Conservation (phyloP, 2,329 filamentous ascomycete genomes). For the Aureobasidium sp. region DNA sequence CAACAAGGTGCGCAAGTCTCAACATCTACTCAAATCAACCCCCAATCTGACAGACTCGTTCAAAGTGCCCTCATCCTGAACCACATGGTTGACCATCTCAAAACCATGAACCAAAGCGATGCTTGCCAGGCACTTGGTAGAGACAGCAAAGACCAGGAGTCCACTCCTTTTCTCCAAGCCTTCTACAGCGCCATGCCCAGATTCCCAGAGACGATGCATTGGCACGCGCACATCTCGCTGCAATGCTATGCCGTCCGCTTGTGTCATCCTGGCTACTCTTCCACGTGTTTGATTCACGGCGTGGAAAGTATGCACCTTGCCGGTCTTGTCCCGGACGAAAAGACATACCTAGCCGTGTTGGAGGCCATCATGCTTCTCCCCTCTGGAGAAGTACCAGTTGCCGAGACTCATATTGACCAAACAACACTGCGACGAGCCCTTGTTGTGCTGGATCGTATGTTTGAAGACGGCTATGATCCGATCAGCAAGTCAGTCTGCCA, state of each 20-base stretch:
- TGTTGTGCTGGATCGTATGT: constrained; percentile 34
- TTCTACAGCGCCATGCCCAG: constrained; percentile 29
- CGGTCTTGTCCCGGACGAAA: constrained; percentile 27
- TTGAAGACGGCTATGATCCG: constrained; percentile 32
- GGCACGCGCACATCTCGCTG: constrained; percentile 28
- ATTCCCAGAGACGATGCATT: constrained; percentile 24
- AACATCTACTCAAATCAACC: background rate
- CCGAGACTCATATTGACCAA: constrained; percentile 21
- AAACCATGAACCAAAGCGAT: constrained; percentile 24
- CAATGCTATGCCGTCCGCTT: constrained; percentile 29
- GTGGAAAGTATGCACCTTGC: constrained; percentile 29
- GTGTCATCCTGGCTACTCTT: constrained; percentile 30
- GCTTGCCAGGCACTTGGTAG: constrained; percentile 24
- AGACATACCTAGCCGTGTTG: constrained; percentile 29
- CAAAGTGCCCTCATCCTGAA: constrained; percentile 3
- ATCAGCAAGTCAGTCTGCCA: constrained; percentile 41
- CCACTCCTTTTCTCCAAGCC: constrained; percentile 35
- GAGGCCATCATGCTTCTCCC: constrained; percentile 26
- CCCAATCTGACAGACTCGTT: background rate
- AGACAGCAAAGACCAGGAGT: constrained; percentile 29
- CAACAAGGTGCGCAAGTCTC: constrained; percentile 11
- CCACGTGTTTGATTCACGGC: constrained; percentile 25
- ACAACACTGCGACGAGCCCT: constrained; percentile 23
- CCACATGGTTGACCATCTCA: constrained; percentile 18
- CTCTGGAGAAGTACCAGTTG: background rate